Evolutionary conservation across 805 yeast genomes (phyloP), one percentile per base, ranked within the genome.

Genomic region (Candida broadrunensis): DNA sequence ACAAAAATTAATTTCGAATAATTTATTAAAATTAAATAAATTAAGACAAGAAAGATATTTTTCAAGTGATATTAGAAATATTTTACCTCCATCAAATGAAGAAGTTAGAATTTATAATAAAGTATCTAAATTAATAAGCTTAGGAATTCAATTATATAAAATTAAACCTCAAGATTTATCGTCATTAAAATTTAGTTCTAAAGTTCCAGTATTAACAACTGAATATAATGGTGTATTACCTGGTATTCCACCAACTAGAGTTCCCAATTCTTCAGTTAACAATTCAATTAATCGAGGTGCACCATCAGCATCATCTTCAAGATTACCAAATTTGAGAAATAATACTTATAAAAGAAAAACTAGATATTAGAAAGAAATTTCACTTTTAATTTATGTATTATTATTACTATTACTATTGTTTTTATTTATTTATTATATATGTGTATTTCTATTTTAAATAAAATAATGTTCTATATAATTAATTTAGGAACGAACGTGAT

Each of bases 191-290:
- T 54, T 67, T 38, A 65, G 70, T 33, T 60, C 65, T 31, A 62
- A 61, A 18, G 58, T 90, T 35, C 95, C 96, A 1, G 82, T 85
- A 0, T 71, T 85, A 42, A 80, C 80, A 55, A 77, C 81, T 18
- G 87, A 83, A 48, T 89, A 87, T 54, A 65, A 77, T 27, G 97
- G 97, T 35, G 74, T 84, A 1, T 71, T 90, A 54, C 97, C 97
- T 1, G 85, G 86, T 2, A 58, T 72, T 3, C 50, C 72, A 31
- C 46, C 65, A 24, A 40, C 53, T 12, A 53, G 56, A 36, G 44
- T 45, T 2, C 54, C 38, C n/a, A 30, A 41, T 14, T 56, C 55
- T 35, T 45, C 60, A 12, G 42, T 60, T 4, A 21, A 30, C 9
- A 20, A 11, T 29, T n/a, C 18, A 5, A 15, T n/a, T 29, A 26